A percentile compares a stretch with the other conserved stretches of the same genome.
These are phyloP conservation scores for Phaeosphaeriaceae sp. DNA, from an alignment of 2,329 filamentous ascomycete species.

Conservation along the genomic window DNA sequence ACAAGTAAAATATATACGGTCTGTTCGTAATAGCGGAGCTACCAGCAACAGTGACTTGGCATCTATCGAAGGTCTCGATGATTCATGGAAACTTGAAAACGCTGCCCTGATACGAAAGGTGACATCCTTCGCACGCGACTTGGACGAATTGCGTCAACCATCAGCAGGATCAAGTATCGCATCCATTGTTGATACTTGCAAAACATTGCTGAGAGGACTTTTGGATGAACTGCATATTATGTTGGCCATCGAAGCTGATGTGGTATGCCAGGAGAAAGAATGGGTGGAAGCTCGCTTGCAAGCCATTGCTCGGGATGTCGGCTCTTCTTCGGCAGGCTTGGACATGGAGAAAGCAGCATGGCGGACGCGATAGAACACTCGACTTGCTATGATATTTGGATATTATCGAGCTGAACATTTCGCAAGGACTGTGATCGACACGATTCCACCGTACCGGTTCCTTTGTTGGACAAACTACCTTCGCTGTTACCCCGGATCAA, in stretches of 20 bases:
- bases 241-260: slow-evolving; percentile 38
- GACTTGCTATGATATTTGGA: neutral
- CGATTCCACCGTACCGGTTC: neutral
- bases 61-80: slow-evolving; percentile 39
- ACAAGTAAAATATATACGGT: slow-evolving; percentile 37
- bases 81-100: slow-evolving; percentile 44
- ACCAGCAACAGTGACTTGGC: slow-evolving; percentile 13
- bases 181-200: slow-evolving; percentile 36
- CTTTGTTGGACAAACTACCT: neutral
- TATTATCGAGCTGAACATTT: neutral
- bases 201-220: slow-evolving; percentile 37
- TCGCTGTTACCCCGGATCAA: neutral
- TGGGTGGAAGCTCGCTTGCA: slow-evolving; percentile 46
- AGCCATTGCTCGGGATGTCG: slow-evolving; percentile 33
- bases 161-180: slow-evolving; percentile 42
- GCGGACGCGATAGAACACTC: slow-evolving; percentile 23
- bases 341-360: slow-evolving; percentile 27
- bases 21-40: slow-evolving; percentile 17
- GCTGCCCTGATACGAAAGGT: slow-evolving; percentile 44
- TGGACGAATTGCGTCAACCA: slow-evolving; percentile 39
- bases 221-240: slow-evolving; percentile 44
- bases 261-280: slow-evolving; percentile 40
- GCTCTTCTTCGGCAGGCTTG: slow-evolving; percentile 16
- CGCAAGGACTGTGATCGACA: slow-evolving; percentile 1
- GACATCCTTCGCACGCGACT: slow-evolving; percentile 36